Evolutionary conservation across 805 yeast species (phyloP), one percentile per base, ranked within the genome.

Genomic region (Ogataea angusta): DNA sequence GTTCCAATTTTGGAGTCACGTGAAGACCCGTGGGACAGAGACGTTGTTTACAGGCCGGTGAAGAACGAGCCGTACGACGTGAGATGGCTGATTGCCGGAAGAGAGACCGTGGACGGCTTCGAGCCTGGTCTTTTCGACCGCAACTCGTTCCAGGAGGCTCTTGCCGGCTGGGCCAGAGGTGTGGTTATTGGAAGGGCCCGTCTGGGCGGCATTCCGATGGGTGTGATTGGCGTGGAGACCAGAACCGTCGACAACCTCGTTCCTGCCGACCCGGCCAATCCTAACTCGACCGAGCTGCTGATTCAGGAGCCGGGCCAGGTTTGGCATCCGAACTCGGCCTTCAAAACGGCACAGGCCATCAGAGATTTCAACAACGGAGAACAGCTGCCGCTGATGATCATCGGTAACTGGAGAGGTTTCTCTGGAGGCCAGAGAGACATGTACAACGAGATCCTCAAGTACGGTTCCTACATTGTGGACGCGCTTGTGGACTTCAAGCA

Each of bases 341-440:
- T 85, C 78, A 93, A 93, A 80, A 93, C 99, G 32, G 95, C 99
- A 3, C 99, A 93, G 72, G 98, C 99, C 16, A 91, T 93, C 57
- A 84, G 83, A 52, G 99, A 93, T 64, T 93, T 93, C 80, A 93
- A 93, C 75, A 72, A 88, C 62, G 99, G 99, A 75, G 99, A 93
- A 68, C 91, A 90, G 68, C 76, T 93, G 60, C 99, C 99, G 49
- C 75, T 93, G 66, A 86, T 93, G 95, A 88, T 93, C 52, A 72
- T 93, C 55, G 99, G 99, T 45, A 93, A 93, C 78, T 93, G 99
- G 99, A 86, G 99, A 81, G 99, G 99, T 60, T 93, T 93, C 81
- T 88, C 97, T 53, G 99, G 99, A 74, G 99, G 99, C 65, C 99
- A 93, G 75, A 86, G 97, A 64, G 99, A 93, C 68, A 93, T 93